Percentiles rank a stretch among this genome's conserved stretches.
phyloP scores from a whole-genome alignment of 1,284 basidiomycete species.

The Peniophora sp. region DNA sequence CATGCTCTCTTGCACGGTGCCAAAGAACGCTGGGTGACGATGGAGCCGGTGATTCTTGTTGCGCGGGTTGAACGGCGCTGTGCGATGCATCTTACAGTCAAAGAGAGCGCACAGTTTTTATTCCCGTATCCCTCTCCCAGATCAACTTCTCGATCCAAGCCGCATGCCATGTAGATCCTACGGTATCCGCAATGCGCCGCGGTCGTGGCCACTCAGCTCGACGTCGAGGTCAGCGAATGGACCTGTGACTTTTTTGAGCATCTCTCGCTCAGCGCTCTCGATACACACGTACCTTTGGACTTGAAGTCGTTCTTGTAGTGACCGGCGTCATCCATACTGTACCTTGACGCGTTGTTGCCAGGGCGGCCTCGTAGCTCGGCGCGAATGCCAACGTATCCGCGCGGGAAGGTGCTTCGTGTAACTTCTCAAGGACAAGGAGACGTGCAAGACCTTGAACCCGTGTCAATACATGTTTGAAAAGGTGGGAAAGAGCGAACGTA shows the following conservation, averaged over 20 bases:
- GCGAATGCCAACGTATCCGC: constrained; percentile 35
- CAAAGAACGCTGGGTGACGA: constrained; percentile 57
- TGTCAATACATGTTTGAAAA: too few relatives aligned
- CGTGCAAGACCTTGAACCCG: constrained; percentile 46
- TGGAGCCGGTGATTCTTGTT: constrained; percentile 52
- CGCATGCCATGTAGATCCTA: constrained; percentile 59
- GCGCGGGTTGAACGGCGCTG: constrained; percentile 53
- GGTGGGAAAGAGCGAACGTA: too few relatives aligned
- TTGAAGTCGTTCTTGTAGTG: constrained; percentile 47
- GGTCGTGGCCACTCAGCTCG: constrained; percentile 55
- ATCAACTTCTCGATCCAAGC: constrained; percentile 49
- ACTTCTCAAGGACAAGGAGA: constrained; percentile 49
- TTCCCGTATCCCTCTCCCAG: constrained; percentile 46
- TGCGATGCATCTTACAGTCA: background rate
- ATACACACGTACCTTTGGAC: constrained; percentile 14
- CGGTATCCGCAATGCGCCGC: constrained; percentile 47
- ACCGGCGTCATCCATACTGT: constrained; percentile 10
- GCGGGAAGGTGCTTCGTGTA: constrained; percentile 33
- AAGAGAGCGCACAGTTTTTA: constrained; percentile 49
- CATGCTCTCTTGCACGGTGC: constrained; percentile 44
- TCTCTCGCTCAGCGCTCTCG: too few relatives aligned
- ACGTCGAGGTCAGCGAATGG: constrained; percentile 28
- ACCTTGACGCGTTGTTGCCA: constrained; percentile 4
- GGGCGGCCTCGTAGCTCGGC: constrained; percentile 42
- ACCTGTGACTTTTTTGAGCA: too few relatives aligned